Base-by-base conservation (phyloP, 2,329 filamentous ascomycete genomes). In the Hymenoscyphus scutula region DNA sequence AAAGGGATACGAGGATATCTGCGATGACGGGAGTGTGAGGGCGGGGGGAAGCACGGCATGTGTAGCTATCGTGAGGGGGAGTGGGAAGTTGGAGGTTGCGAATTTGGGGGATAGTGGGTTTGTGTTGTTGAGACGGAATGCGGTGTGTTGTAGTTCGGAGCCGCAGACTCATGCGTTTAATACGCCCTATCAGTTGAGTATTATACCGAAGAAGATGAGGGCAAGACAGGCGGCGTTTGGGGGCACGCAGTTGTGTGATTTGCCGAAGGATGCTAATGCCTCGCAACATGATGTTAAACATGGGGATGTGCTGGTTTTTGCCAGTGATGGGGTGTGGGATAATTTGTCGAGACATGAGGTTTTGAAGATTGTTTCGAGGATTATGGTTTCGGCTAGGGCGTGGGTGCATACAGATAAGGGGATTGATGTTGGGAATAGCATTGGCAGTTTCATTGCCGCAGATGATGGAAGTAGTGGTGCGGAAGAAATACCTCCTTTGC, bases 91-190 rank as follows among this genome's bases (percentile, higher is more conserved):
- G 54, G 91, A 97, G 73, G 87, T 96, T 60, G 95, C 95, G 64
- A 99, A 99, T 77, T 82, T 99, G 37, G 95, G 95, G 67, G 95
- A 99, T 78, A 97, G 92, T 29, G 95, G 95, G 34, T 98, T 93
- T 75, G 83, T 98, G 61, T 89, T 96, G 65, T 81, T 98, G 64
- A 87, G 92, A 15, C 84, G 91, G 29, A 96, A 94, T 69, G 91
- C 90, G 15, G 90, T 99, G 34, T 89, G 95, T 75, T 85, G 89
- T 61, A 89, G 87, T 73, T 96, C 92, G 1, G 84, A 88, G 56
- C 89, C 92, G 27, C 95, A 99, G 77, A 97, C 92, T 0, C 95
- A 99, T 76, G 92, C 89, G 53, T 99, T 99, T 83, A 99, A 99
- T 77, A 98, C 95, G 0, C 95, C 95, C 0, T 99, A 91, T 74